Evolutionary conservation across 1,139 yeast genomes (phyloP).

Genomic region (Torulaspora globosa): DNA sequence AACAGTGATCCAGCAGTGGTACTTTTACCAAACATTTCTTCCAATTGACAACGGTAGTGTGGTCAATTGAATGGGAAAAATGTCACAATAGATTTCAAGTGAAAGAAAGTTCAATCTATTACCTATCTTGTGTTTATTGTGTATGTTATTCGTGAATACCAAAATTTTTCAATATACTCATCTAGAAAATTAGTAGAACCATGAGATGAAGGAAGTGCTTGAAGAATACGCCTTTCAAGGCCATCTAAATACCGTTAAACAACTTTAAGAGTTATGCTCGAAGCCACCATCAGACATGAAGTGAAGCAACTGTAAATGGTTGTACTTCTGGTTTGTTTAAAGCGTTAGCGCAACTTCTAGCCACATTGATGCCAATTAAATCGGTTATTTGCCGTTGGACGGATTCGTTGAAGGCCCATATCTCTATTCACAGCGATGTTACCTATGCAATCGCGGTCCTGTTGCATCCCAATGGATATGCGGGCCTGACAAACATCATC

Average conservation of each 20-base stretch:
- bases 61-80: neutral
- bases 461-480: too few species aligned
- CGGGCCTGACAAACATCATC: neutral
- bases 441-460: too few species aligned
- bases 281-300: too few species aligned
- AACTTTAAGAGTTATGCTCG: neutral
- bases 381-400: too few species aligned
- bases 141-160: neutral
- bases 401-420: too few species aligned
- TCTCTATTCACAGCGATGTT: too few species aligned
- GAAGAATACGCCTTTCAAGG: neutral
- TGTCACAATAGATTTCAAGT: neutral
- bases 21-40: constrained; percentile 29
- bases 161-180: neutral
- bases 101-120: constrained; percentile 2
- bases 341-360: too few species aligned
- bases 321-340: too few species aligned
- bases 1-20: constrained; percentile 27
- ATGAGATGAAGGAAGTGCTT: neutral
- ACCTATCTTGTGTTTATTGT: neutral
- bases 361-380: too few species aligned
- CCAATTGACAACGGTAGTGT: neutral
- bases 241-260: neutral
- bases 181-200: neutral
- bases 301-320: too few species aligned